Evolutionary conservation across 192 early-diverging fungal genomes (phyloP).

Genomic region (Mortierella alpina): DNA sequence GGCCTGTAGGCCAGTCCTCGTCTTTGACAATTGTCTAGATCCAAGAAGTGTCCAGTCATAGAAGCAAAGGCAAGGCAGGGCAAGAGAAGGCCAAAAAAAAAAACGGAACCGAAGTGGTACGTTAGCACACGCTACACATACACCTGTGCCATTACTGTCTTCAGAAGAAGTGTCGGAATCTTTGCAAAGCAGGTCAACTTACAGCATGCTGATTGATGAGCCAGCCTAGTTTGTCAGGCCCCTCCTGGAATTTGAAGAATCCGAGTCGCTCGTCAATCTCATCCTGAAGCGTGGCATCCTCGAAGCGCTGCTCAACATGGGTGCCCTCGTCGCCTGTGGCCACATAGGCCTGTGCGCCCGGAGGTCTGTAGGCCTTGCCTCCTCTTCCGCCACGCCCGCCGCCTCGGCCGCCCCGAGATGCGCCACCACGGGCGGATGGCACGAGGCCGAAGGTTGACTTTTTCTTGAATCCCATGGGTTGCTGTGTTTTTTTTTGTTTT

Average conservation of each 20-base stretch:
- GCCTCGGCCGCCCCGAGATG: slow-evolving; percentile 13
- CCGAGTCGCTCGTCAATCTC: slow-evolving; percentile 72
- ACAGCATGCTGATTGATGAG: slow-evolving; percentile 95
- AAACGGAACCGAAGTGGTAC: no score
- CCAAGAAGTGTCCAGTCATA: slow-evolving; percentile 6
- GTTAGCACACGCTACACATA: no score
- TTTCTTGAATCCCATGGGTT: slow-evolving; percentile 31
- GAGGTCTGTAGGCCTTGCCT: slow-evolving; percentile 27
- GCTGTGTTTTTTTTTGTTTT: background rate
- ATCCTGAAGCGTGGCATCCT: slow-evolving; percentile 48
- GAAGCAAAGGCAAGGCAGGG: background rate
- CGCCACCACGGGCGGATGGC: slow-evolving; percentile 38
- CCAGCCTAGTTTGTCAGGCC: slow-evolving; percentile 86
- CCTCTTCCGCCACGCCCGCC: slow-evolving; percentile 25
- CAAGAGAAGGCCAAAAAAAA: background rate
- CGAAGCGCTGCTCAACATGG: slow-evolving; percentile 46
- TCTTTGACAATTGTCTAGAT: slow-evolving; percentile 72
- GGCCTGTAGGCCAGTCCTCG: slow-evolving; percentile 70
- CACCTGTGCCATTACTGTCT: background rate
- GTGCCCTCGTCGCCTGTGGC: slow-evolving; percentile 49
- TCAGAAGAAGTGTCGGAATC: background rate
- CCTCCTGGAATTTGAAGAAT: slow-evolving; percentile 76
- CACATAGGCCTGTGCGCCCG: slow-evolving; percentile 36
- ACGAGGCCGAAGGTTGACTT: slow-evolving; percentile 47
- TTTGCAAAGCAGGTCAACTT: slow-evolving; percentile 30